Evolutionary conservation across 371 early-diverging fungal species (phyloP).

Genomic region (Mucor racemosus): DNA sequence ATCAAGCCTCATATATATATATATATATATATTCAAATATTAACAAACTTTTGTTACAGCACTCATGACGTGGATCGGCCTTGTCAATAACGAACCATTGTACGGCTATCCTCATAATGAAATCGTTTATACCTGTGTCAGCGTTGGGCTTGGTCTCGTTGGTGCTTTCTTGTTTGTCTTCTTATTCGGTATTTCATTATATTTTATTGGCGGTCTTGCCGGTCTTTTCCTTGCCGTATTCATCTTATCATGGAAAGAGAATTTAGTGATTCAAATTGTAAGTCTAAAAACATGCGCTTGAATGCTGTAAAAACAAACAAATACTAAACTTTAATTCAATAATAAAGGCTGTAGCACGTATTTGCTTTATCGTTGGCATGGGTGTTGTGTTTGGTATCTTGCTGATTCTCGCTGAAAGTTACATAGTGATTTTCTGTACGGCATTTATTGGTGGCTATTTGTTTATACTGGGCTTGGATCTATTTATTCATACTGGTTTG

Average conservation of each 20-base stretch:
- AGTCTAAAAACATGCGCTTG: slow-evolving; percentile 9
- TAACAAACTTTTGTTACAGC: slow-evolving; percentile 13
- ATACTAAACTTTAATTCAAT: background rate
- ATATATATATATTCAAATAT: too few species aligned
- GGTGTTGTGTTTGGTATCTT: slow-evolving; percentile 44
- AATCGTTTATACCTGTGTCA: slow-evolving; percentile 33
- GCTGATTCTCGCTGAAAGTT: slow-evolving; percentile 44
- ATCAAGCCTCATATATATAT: too few species aligned
- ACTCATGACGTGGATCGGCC: slow-evolving; percentile 46
- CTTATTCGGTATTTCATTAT: slow-evolving; percentile 34
- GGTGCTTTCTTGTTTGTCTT: slow-evolving; percentile 38
- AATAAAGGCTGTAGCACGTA: slow-evolving; percentile 48
- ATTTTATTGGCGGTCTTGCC: slow-evolving; percentile 47
- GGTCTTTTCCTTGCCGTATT: slow-evolving; percentile 53
- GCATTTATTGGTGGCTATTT: slow-evolving; percentile 56
- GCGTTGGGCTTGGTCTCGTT: slow-evolving; percentile 30
- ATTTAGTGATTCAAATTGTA: slow-evolving; percentile 52
- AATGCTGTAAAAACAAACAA: background rate
- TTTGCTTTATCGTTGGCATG: slow-evolving; percentile 53
- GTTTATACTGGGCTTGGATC: slow-evolving; percentile 56
- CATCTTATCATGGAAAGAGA: slow-evolving; percentile 54
- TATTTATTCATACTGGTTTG: slow-evolving; percentile 60
- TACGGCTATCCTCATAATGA: slow-evolving; percentile 37
- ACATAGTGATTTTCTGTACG: slow-evolving; percentile 47
- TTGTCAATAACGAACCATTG: slow-evolving; percentile 44